Percentiles rank a stretch among this genome's conserved stretches.
These are phyloP conservation scores for Euphorbia lathyris DNA, from an alignment of 345 rosid species.

Conservation along the genomic window DNA sequence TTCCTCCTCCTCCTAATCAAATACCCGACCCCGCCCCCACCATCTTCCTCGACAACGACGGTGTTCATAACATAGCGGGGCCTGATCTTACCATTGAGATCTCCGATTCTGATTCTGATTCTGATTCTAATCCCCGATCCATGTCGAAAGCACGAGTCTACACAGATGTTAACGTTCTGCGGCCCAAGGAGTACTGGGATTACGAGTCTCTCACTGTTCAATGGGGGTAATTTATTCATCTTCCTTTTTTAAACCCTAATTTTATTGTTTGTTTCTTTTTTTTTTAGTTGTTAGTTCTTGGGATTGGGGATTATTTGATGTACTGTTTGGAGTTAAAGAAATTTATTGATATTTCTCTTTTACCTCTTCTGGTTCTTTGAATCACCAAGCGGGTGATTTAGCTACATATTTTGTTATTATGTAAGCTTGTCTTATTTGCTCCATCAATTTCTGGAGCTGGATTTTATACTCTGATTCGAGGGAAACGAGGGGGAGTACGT, in stretches of 20 bases:
- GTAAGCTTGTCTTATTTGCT: not conserved
- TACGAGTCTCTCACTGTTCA: constrained; percentile 52
- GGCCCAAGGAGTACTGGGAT: constrained; percentile 77
- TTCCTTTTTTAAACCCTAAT: constrained; percentile 8
- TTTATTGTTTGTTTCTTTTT: not conserved
- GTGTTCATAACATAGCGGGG: constrained; percentile 1
- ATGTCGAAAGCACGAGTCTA: constrained; percentile 94
- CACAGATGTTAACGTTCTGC: constrained; percentile 73
- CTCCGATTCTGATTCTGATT: constrained; percentile 22
- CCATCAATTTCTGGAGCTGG: not conserved
- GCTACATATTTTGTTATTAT: not conserved
- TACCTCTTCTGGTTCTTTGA: too few relatives aligned
- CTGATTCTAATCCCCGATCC: constrained; percentile 23
- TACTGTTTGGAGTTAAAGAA: not conserved
- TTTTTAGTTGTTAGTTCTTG: not conserved
- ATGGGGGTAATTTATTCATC: constrained; percentile 57
- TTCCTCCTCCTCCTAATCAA: constrained; percentile 8
- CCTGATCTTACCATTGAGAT: constrained; percentile 24
- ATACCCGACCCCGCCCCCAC: too few relatives aligned
- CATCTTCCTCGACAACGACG: constrained; percentile 8
- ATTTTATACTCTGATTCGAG: not conserved
- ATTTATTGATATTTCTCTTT: not conserved
- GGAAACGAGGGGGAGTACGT: not conserved
- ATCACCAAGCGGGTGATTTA: not conserved
- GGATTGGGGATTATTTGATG: constrained; percentile 2